Percentiles rank a stretch among this genome's conserved stretches.
Evolutionary conservation across 345 rosid genomes (phyloP).

Genomic region (Populus ilicifolia): DNA sequence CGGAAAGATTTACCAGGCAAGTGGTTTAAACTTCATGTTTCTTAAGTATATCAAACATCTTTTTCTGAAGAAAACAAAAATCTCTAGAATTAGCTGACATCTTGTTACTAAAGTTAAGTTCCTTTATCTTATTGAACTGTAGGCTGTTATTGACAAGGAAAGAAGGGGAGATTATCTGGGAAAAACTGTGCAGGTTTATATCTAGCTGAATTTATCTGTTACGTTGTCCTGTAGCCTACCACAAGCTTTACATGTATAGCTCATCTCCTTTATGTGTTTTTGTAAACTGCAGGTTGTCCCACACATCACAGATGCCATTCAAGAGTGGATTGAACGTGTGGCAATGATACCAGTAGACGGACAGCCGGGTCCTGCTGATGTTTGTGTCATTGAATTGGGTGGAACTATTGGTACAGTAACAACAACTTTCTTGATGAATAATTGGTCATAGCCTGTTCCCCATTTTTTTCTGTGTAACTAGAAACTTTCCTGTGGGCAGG

Average conservation of each 20-base stretch:
- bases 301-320: conserved; percentile 94
- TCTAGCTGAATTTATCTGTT: not conserved
- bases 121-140: not conserved
- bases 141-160: conserved; percentile 88
- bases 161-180: conserved; percentile 97
- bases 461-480: conserved; percentile 5
- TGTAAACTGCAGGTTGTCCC: conserved; percentile 71
- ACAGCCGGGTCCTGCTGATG: conserved; percentile 76
- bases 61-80: not conserved
- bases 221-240: conserved; percentile 3
- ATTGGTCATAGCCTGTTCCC: conserved; percentile 6
- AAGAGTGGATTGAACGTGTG: conserved; percentile 89
- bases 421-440: not conserved
- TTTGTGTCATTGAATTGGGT: conserved; percentile 95
- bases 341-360: conserved; percentile 84
- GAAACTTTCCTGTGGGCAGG: conserved; percentile 44
- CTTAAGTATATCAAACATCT: not conserved
- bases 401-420: conserved; percentile 77
- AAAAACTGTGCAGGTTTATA: conserved; percentile 86
- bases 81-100: not conserved
- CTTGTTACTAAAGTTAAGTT: not conserved
- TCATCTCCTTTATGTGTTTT: not conserved
- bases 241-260: not conserved
- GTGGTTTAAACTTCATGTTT: conserved; percentile 2
- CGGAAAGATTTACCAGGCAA: conserved; percentile 87